Evolutionary conservation across 805 yeast genomes (phyloP).

Genomic region (Candida coquimbonensis): DNA sequence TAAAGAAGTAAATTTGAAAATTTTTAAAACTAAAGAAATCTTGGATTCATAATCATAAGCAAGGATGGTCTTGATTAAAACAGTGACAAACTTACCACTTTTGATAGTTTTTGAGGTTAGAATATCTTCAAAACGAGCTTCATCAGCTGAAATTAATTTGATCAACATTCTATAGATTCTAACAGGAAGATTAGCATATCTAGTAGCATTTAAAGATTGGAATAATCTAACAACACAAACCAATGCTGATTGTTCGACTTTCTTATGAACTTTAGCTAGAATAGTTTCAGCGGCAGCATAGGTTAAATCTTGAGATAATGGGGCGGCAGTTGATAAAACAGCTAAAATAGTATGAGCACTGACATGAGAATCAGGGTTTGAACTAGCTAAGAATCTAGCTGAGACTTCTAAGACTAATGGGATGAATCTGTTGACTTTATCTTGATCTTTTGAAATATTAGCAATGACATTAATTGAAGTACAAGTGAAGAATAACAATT

Average conservation of each 20-base stretch:
- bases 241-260: slow-evolving; percentile 37
- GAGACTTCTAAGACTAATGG: slow-evolving; percentile 54
- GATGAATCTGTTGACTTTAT: slow-evolving; percentile 40
- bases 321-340: slow-evolving; percentile 68
- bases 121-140: slow-evolving; percentile 19
- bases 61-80: slow-evolving; percentile 36
- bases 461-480: slow-evolving; percentile 64
- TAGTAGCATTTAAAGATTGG: slow-evolving; percentile 38
- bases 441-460: slow-evolving; percentile 34
- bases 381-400: slow-evolving; percentile 45
- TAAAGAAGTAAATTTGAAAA: slow-evolving; percentile 26
- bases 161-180: slow-evolving; percentile 29
- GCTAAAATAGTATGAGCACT: slow-evolving; percentile 80
- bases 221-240: slow-evolving; percentile 40
- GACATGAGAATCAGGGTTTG: slow-evolving; percentile 57
- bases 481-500: slow-evolving; percentile 74
- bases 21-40: slow-evolving; percentile 28
- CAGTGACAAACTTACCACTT: slow-evolving; percentile 36
- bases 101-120: slow-evolving; percentile 23
- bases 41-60: slow-evolving; percentile 34
- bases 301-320: slow-evolving; percentile 49
- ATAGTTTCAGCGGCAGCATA: slow-evolving; percentile 59
- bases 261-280: slow-evolving; percentile 36
- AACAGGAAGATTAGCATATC: slow-evolving; percentile 33
- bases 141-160: slow-evolving; percentile 22